Percentiles rank a stretch among this genome's conserved stretches.
phyloP scores from a whole-genome alignment of 1,284 basidiomycete genomes.

The Porphyrellus sp. region DNA sequence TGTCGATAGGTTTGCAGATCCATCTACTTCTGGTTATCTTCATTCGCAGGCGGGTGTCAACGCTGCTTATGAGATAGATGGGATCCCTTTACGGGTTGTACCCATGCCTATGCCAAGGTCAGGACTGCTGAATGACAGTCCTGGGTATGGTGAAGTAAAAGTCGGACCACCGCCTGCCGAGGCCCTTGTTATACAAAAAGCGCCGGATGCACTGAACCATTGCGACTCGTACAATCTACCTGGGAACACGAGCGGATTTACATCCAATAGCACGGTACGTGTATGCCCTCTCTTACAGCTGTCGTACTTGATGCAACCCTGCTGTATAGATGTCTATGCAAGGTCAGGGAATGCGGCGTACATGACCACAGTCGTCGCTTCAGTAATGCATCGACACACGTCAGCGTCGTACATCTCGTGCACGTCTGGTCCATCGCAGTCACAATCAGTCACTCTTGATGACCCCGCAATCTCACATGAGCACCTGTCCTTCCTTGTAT shows the following conservation, averaged over 20 bases:
- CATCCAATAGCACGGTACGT: constrained; percentile 9
- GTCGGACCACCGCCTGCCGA: neutral
- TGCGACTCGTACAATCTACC: neutral
- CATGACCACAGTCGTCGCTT: constrained; percentile 19
- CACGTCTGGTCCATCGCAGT: constrained; percentile 19
- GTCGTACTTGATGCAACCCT: neutral
- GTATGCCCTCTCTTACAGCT: neutral
- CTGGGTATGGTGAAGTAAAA: neutral
- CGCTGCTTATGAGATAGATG: constrained; percentile 2
- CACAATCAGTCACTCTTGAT: constrained; percentile 15
- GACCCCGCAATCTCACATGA: constrained; percentile 18
- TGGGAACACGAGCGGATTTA: neutral
- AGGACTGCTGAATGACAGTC: neutral
- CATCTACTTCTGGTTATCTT: neutral
- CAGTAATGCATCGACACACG: constrained; percentile 23
- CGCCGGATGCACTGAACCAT: neutral
- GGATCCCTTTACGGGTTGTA: constrained; percentile 1
- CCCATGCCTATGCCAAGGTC: constrained; percentile 2
- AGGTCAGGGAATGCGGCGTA: constrained; percentile 1
- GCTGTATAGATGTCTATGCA: constrained; percentile 5
- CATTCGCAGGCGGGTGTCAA: neutral
- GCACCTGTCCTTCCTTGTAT: constrained; percentile 18
- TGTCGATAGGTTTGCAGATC: neutral
- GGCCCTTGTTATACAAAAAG: neutral
- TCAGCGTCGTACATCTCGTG: constrained; percentile 25